A percentile compares a stretch with the other conserved stretches of the same genome.
phyloP scores from a whole-genome alignment of 2,329 filamentous ascomycete species.

The Aspergillus costaricaensis region DNA sequence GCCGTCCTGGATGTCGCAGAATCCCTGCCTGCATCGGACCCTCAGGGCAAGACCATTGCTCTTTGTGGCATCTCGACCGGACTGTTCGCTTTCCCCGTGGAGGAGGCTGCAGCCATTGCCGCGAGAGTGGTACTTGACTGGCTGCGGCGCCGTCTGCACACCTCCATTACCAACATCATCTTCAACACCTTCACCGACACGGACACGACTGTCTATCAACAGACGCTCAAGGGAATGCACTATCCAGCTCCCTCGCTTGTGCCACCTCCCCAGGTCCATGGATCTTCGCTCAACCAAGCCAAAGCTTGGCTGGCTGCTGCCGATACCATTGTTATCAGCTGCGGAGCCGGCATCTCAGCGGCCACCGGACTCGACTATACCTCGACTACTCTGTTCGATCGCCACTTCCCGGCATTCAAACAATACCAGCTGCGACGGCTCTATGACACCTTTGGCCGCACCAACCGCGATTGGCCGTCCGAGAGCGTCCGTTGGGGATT shows the following conservation, averaged over 20 bases:
- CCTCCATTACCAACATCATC: conserved; percentile 24
- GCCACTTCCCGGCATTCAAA: conserved; percentile 29
- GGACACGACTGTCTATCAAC: conserved; percentile 19
- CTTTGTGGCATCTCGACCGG: conserved; percentile 30
- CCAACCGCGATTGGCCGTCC: conserved; percentile 19
- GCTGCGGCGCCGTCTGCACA: conserved; percentile 14
- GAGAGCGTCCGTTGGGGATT: conserved; percentile 25
- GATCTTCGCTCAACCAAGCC: conserved; percentile 10
- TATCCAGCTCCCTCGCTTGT: not conserved
- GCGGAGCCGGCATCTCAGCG: conserved; percentile 25
- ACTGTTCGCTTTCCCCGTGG: conserved; percentile 26
- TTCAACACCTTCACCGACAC: conserved; percentile 24
- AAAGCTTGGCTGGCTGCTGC: conserved; percentile 22
- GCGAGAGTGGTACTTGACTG: conserved; percentile 19
- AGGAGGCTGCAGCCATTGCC: conserved; percentile 20
- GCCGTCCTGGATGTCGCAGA: conserved; percentile 20
- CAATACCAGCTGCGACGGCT: conserved; percentile 30
- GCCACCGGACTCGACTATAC: conserved; percentile 28
- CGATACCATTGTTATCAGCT: conserved; percentile 22
- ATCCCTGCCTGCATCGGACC: conserved; percentile 8
- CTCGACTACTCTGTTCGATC: conserved; percentile 24
- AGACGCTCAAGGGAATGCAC: not conserved
- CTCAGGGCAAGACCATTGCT: conserved; percentile 21
- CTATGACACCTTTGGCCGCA: conserved; percentile 22
- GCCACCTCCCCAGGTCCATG: not conserved